Conservation (phyloP, 2,329 filamentous ascomycete genomes). For the Chaetomium strumarium region DNA sequence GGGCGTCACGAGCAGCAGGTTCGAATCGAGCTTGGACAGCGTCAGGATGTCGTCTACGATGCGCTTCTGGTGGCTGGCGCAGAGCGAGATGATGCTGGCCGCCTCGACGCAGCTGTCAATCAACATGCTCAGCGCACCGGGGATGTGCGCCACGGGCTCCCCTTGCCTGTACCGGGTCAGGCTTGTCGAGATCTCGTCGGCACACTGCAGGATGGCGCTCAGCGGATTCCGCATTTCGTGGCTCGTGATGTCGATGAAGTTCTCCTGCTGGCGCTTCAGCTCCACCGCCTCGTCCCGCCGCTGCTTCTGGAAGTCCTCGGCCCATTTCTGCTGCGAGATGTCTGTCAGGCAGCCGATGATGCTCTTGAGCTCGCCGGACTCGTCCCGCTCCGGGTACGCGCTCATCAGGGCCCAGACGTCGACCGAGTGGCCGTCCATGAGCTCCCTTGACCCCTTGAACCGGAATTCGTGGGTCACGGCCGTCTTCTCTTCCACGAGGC, state of each 20-base stretch:
- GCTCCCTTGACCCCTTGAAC: slow-evolving; percentile 62
- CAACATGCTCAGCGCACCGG: slow-evolving; percentile 41
- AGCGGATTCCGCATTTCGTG: slow-evolving; percentile 71
- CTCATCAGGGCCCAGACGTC: slow-evolving; percentile 76
- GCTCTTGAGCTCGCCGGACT: slow-evolving; percentile 59
- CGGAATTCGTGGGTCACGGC: slow-evolving; percentile 67
- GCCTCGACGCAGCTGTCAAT: slow-evolving; percentile 61
- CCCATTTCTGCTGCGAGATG: slow-evolving; percentile 80
- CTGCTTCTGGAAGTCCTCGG: slow-evolving; percentile 71
- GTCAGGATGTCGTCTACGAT: slow-evolving; percentile 70
- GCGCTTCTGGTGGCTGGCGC: slow-evolving; percentile 72
- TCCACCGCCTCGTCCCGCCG: slow-evolving; percentile 69
- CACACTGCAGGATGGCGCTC: slow-evolving; percentile 67
- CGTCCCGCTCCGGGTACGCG: slow-evolving; percentile 65
- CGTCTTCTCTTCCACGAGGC: slow-evolving; percentile 54
- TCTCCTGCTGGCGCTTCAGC: slow-evolving; percentile 65
- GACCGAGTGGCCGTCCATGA: slow-evolving; percentile 51
- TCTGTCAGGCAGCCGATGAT: slow-evolving; percentile 80
- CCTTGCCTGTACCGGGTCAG: slow-evolving; percentile 39
- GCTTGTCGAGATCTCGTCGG: slow-evolving; percentile 64
- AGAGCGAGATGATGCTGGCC: slow-evolving; percentile 74
- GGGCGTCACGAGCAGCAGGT: slow-evolving; percentile 65
- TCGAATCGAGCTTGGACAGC: slow-evolving; percentile 69
- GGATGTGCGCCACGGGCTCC: slow-evolving; percentile 15
- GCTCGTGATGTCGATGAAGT: slow-evolving; percentile 71